Evolutionary conservation across 257 asterid genomes (phyloP).

Genomic region (Fraxinus quadrangulata): DNA sequence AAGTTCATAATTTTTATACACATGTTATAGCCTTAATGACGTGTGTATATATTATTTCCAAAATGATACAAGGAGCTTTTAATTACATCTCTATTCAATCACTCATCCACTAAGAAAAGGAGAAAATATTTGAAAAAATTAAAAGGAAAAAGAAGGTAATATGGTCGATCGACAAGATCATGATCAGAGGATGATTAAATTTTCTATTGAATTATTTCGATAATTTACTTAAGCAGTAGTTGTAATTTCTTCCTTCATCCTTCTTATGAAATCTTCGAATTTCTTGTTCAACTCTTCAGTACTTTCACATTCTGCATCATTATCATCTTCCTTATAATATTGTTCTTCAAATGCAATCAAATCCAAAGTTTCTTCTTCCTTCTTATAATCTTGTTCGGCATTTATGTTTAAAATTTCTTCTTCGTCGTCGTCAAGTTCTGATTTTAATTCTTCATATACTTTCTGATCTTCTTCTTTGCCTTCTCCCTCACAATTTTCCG

Average conservation of each 20-base stretch:
- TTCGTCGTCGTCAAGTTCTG: background rate
- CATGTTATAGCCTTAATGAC: background rate
- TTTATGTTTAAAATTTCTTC: background rate
- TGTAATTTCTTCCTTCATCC: slow-evolving; percentile 3
- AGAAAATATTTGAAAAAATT: background rate
- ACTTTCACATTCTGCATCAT: background rate
- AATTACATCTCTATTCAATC: slow-evolving; percentile 19
- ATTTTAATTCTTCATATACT: background rate
- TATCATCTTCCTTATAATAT: background rate
- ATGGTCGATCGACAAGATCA: background rate
- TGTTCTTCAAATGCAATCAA: background rate
- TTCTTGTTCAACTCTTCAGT: slow-evolving; percentile 3
- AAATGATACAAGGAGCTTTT: background rate
- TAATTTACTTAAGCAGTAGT: background rate
- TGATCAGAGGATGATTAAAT: background rate
- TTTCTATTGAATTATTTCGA: background rate
- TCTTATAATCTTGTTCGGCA: background rate
- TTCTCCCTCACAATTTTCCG: background rate
- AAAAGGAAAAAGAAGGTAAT: background rate
- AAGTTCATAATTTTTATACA: too few relatives aligned
- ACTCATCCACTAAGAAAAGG: background rate
- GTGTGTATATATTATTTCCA: background rate
- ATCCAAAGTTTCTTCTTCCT: background rate
- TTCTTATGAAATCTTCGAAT: background rate
- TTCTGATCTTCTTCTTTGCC: background rate